Conservation (phyloP, 352 stramenopile species). For the Globisporangium emineosum region DNA sequence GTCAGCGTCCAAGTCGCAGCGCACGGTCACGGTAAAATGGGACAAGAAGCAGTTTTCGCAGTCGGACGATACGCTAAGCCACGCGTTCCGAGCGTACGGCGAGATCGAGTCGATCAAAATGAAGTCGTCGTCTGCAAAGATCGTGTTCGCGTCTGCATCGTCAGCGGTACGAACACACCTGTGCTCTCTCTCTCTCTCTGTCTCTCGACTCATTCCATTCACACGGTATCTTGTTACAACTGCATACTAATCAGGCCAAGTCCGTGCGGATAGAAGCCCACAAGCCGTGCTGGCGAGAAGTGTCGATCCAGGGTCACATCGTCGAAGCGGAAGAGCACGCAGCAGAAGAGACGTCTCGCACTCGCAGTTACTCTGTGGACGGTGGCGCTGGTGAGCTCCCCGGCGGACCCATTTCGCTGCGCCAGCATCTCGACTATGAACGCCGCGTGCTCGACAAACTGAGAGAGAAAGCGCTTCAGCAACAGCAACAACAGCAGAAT, state of each 20-base stretch:
- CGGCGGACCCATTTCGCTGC: slow-evolving; percentile 40
- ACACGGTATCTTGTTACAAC: neutral
- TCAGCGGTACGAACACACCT: slow-evolving; percentile 31
- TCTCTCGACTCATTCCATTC: neutral
- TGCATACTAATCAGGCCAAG: slow-evolving; percentile 27
- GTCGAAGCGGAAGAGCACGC: slow-evolving; percentile 50
- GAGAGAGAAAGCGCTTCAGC: slow-evolving; percentile 31
- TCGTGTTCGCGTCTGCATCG: slow-evolving; percentile 46
- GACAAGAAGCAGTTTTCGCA: slow-evolving; percentile 62
- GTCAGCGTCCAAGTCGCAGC: slow-evolving; percentile 47
- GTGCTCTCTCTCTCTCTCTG: neutral
- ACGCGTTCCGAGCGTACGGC: slow-evolving; percentile 52
- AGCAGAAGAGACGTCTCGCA: slow-evolving; percentile 10
- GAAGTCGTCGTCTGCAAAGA: slow-evolving; percentile 64
- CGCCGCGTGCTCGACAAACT: slow-evolving; percentile 48
- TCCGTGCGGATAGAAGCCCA: slow-evolving; percentile 70
- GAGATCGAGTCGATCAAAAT: slow-evolving; percentile 68
- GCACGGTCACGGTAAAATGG: slow-evolving; percentile 81
- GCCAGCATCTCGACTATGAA: slow-evolving; percentile 58
- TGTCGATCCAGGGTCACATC: slow-evolving; percentile 72
- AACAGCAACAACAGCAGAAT: slow-evolving; percentile 24
- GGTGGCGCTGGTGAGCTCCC: slow-evolving; percentile 24
- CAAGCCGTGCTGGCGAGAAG: slow-evolving; percentile 62
- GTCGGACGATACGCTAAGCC: slow-evolving; percentile 72
- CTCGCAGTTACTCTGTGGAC: slow-evolving; percentile 16